These are phyloP conservation scores for Secale cereale DNA, from an alignment of 176 grass and related monocot species.

Conservation along the genomic window DNA sequence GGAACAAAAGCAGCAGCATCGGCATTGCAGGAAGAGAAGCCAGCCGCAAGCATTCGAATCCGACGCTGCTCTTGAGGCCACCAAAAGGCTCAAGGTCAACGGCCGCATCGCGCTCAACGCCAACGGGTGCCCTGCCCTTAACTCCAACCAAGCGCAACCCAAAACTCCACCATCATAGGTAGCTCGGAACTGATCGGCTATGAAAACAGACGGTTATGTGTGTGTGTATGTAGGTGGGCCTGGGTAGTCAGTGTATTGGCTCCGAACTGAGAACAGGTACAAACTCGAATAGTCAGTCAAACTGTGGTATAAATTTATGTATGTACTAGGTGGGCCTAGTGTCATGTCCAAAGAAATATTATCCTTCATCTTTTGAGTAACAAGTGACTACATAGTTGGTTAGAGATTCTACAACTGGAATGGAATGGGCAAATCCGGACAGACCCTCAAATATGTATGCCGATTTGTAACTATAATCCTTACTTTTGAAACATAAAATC, in stretches of 20 bases:
- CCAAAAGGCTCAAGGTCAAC: constrained; percentile 25
- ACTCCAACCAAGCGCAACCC: no score
- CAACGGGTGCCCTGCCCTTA: neutral
- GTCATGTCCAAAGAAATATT: neutral
- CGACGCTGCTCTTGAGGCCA: neutral
- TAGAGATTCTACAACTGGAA: no score
- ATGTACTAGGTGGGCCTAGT: neutral
- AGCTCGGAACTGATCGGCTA: no score
- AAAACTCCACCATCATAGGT: no score
- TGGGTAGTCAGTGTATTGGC: neutral
- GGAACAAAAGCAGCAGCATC: neutral
- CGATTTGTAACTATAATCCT: no score
- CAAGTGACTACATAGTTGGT: no score
- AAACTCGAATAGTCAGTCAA: neutral
- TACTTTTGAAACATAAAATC: no score
- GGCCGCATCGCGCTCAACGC: constrained; percentile 31
- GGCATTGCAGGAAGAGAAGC: neutral
- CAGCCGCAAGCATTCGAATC: constrained; percentile 5
- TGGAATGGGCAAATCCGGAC: no score
- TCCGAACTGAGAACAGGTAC: neutral
- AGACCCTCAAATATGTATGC: no score
- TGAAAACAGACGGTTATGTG: neutral
- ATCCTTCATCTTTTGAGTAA: neutral
- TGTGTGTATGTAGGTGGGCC: no score
- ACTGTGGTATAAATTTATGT: no score